Conservation (phyloP, 2,329 filamentous ascomycete genomes). For the Neonectria neomacrospora region DNA sequence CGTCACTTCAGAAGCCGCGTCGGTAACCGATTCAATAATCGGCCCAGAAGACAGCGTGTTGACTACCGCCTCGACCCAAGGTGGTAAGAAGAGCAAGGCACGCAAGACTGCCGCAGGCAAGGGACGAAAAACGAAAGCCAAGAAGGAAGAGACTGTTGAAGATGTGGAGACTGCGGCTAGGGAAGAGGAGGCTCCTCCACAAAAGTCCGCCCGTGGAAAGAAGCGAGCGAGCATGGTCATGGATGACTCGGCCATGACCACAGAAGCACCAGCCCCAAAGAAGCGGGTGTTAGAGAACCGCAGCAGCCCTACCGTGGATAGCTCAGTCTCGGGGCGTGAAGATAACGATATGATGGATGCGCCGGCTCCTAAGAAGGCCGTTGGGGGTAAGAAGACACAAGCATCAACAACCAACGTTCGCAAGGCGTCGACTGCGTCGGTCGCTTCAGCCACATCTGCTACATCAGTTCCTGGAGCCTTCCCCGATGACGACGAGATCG, state of each 20-base stretch:
- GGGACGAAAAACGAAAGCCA: slow-evolving; percentile 49
- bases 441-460: slow-evolving; percentile 61
- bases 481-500: slow-evolving; percentile 72
- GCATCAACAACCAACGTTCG: slow-evolving; percentile 54
- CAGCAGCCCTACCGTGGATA: slow-evolving; percentile 57
- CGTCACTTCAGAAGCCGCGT: slow-evolving; percentile 60
- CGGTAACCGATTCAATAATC: slow-evolving; percentile 58
- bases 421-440: slow-evolving; percentile 51
- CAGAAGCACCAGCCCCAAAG: slow-evolving; percentile 66
- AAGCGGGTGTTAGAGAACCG: slow-evolving; percentile 66
- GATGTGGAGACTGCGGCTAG: slow-evolving; percentile 46
- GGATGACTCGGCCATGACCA: slow-evolving; percentile 57
- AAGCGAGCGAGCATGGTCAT: slow-evolving; percentile 73
- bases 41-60: slow-evolving; percentile 69
- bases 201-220: slow-evolving; percentile 62
- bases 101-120: slow-evolving; percentile 60
- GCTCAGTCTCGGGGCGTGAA: slow-evolving; percentile 51
- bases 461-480: slow-evolving; percentile 54
- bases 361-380: slow-evolving; percentile 43
- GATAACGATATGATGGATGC: slow-evolving; percentile 55
- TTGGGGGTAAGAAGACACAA: slow-evolving; percentile 53
- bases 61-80: slow-evolving; percentile 68
- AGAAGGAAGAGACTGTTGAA: slow-evolving; percentile 67
- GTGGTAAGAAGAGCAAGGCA: slow-evolving; percentile 65
- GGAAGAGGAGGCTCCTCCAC: slow-evolving; percentile 38